Base-by-base conservation (phyloP, 2,329 filamentous ascomycete genomes). In the Elsinoe ampelina region DNA sequence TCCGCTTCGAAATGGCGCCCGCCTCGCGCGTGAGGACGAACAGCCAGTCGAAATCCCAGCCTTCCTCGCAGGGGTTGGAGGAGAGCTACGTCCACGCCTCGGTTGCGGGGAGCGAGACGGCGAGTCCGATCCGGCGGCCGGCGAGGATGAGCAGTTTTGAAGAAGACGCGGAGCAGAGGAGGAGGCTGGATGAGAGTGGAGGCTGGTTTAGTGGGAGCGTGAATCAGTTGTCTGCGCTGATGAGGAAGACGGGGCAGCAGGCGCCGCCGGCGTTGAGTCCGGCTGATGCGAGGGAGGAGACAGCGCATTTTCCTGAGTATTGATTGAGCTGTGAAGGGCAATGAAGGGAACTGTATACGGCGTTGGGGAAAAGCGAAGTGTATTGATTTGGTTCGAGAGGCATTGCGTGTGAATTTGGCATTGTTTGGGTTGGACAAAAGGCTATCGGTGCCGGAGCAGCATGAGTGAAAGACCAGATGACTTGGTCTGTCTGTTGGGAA, bases 181-280 rank as follows among this genome's bases (percentile, higher is more conserved):
- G 63, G 19, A 56, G 64, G 8, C 65, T 67, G 47, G 63, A 67
- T 54, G 61, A 63, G 12, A 58, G 60, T 41, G 67, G 63, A 20
- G 66, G 66, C 8, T 68, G 66, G 66, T 68, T 66, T 52, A 59
- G 61, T 42, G 66, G 66, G 38, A 65, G 62, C 50, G 67, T 68
- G 48, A 66, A 68, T 58, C 58, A 66, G 26, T 60, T 67, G n/a
- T 57, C 54, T 3, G 54, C 58, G 11, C 38, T 61, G 11, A 32
- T 61, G 38, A 51, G 51, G 36, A 59, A 59, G 42, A 58, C 58
- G 15, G 54, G 45, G 26, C 43, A 52, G 52, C 48, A 36, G 36
- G 36, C 42, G 26, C 20, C 36, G 12, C 30, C 42, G n/a, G 52
- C 34, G 36, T 36, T 47, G 54, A 57, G 32, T 55, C 57, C 20